Conservation (phyloP, 148 eudicot genomes). For the Rheum nobile region DNA sequence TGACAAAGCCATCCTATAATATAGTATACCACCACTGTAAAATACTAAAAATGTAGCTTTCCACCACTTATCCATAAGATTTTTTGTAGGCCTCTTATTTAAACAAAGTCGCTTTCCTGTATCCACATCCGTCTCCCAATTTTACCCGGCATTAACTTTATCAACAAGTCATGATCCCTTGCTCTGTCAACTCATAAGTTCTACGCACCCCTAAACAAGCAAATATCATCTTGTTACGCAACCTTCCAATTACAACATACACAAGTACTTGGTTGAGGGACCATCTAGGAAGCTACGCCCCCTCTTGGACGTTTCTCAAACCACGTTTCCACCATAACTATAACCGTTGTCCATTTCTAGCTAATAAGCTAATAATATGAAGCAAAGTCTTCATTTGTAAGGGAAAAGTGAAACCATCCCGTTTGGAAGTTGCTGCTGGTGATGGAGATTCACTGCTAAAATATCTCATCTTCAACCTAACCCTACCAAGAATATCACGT, state of each 20-base stretch:
- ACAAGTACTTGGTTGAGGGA: not conserved
- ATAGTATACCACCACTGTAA: too few species aligned
- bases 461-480: not conserved
- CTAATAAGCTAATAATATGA: too few species aligned
- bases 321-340: not conserved
- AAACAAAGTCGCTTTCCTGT: not conserved
- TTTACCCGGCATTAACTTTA: not conserved
- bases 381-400: not conserved
- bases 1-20: too few species aligned
- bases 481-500: not conserved
- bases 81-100: not conserved
- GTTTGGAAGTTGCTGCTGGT: not conserved
- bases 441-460: not conserved
- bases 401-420: not conserved
- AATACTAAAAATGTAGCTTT: too few species aligned
- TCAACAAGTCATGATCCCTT: not conserved
- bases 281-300: not conserved
- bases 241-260: not conserved
- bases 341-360: not conserved
- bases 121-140: not conserved
- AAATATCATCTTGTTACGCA: not conserved
- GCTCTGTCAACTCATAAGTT: not conserved
- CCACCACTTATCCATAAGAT: not conserved
- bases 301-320: not conserved
- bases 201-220: not conserved